Evolutionary conservation across 2,329 filamentous ascomycete genomes (phyloP).

Genomic region (Exophiala lecanii-corni): DNA sequence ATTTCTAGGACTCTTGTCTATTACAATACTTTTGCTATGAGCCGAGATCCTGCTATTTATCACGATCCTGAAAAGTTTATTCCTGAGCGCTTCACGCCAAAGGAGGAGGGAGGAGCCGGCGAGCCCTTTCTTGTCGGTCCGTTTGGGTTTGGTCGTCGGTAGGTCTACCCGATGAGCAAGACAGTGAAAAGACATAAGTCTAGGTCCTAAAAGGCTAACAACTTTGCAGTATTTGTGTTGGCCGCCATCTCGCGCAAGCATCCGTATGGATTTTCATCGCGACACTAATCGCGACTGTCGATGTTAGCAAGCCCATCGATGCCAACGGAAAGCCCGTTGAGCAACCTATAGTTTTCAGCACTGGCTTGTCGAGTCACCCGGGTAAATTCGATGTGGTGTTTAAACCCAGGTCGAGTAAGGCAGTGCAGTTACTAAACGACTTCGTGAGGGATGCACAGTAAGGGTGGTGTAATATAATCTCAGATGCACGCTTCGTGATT

Average conservation of each 20-base stretch:
- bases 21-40: slow-evolving; percentile 14
- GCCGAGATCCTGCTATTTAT: slow-evolving; percentile 36
- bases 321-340: slow-evolving; percentile 34
- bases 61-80: slow-evolving; percentile 36
- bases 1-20: slow-evolving; percentile 26
- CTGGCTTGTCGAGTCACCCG: slow-evolving; percentile 2
- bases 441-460: too few relatives aligned
- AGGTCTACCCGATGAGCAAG: slow-evolving; percentile 35
- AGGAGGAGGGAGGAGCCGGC: slow-evolving; percentile 26
- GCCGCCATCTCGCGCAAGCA: slow-evolving; percentile 30
- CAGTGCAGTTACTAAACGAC: not conserved
- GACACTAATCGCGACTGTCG: slow-evolving; percentile 36
- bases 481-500: too few relatives aligned
- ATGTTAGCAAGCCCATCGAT: slow-evolving; percentile 14
- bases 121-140: slow-evolving; percentile 45
- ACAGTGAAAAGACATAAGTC: too few relatives aligned
- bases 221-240: slow-evolving; percentile 45
- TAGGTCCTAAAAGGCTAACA: too few relatives aligned
- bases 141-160: slow-evolving; percentile 54
- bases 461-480: too few relatives aligned
- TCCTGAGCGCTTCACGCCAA: slow-evolving; percentile 39
- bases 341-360: slow-evolving; percentile 2
- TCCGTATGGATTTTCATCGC: slow-evolving; percentile 51
- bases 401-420: not conserved
- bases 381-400: slow-evolving; percentile 4